phyloP scores from a whole-genome alignment of 257 asterid genomes.

The Capsicum rhomboideum region DNA sequence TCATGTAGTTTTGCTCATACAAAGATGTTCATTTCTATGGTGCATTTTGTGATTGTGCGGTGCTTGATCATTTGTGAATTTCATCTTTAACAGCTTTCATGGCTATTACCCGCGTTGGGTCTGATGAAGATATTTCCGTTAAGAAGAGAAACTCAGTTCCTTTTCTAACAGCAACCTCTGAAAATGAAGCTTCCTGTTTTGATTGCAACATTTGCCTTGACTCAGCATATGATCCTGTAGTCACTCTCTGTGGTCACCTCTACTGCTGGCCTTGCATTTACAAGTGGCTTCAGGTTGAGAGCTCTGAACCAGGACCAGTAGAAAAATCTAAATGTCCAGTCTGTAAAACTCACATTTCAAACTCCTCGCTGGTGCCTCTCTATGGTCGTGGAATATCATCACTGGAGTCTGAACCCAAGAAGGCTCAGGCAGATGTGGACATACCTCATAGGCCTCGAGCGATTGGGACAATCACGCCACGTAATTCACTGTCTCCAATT shows the following conservation, averaged over 20 bases:
- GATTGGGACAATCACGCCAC: constrained; percentile 19
- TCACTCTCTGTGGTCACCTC: constrained; percentile 84
- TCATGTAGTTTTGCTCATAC: not conserved
- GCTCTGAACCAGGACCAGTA: constrained; percentile 38
- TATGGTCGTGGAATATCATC: constrained; percentile 65
- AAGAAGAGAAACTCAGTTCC: constrained; percentile 29
- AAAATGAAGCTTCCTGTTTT: constrained; percentile 42
- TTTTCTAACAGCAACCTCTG: constrained; percentile 24
- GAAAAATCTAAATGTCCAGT: constrained; percentile 67
- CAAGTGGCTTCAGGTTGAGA: constrained; percentile 71
- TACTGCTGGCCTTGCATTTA: constrained; percentile 96
- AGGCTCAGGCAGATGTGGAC: constrained; percentile 25
- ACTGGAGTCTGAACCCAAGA: constrained; percentile 42
- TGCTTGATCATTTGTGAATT: not conserved
- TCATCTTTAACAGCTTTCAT: constrained; percentile 37
- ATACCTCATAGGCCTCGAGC: constrained; percentile 77
- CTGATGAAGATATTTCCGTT: constrained; percentile 29
- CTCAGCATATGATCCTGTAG: constrained; percentile 72
- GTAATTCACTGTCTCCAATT: constrained; percentile 19
- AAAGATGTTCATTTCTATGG: not conserved
- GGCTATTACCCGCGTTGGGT: constrained; percentile 30
- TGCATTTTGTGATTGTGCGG: not conserved
- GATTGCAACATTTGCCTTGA: constrained; percentile 91
- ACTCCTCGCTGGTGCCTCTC: constrained; percentile 68
- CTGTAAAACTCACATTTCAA: constrained; percentile 59